Evolutionary conservation across 768 basidiomycete species (phyloP).

Genomic region (Lyophyllum decastes): DNA sequence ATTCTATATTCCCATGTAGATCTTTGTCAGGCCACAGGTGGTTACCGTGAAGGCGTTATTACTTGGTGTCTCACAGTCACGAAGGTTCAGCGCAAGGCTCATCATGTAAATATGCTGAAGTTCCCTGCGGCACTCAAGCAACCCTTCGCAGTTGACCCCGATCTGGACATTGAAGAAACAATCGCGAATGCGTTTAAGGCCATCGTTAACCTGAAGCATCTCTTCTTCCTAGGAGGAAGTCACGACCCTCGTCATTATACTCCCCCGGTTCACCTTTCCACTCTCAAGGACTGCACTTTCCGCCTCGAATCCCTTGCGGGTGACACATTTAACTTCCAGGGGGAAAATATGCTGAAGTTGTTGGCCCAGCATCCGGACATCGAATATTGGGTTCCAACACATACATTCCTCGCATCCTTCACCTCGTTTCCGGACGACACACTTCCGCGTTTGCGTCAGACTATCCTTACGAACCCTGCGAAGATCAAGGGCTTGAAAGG

Average conservation of each 20-base stretch:
- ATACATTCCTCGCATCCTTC: neutral
- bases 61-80: neutral
- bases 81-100: neutral
- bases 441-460: neutral
- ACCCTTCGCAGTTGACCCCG: neutral
- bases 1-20: neutral
- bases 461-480: neutral
- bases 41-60: neutral
- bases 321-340: neutral
- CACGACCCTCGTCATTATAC: neutral
- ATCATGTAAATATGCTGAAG: neutral
- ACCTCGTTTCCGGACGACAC: neutral
- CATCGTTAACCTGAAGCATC: slow-evolving; percentile 10
- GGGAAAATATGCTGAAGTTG: neutral
- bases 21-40: neutral
- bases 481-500: neutral
- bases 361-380: neutral
- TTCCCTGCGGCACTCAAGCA: neutral
- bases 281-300: slow-evolving; percentile 4
- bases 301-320: neutral
- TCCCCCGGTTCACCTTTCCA: neutral
- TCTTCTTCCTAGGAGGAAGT: neutral
- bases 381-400: slow-evolving; percentile 9
- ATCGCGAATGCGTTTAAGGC: slow-evolving; percentile 5
- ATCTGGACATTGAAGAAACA: neutral